Conservation (phyloP, 1,284 basidiomycete species). For the Ceratorhiza oryzae-sativae region DNA sequence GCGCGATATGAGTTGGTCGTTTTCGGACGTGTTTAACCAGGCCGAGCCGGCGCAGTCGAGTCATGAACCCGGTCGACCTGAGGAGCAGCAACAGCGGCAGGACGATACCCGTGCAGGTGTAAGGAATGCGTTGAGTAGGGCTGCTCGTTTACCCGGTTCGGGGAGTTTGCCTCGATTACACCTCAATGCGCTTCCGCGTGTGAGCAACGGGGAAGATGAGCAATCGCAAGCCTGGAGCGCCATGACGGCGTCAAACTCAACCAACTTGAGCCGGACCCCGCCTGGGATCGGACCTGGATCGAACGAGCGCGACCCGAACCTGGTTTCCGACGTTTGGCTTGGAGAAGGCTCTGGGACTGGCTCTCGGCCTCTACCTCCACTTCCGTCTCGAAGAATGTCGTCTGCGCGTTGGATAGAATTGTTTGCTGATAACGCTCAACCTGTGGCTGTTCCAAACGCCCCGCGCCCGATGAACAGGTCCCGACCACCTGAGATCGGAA, state of each 20-base stretch:
- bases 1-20: slow-evolving; percentile 32
- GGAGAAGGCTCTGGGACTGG: no score
- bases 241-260: not conserved
- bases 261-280: slow-evolving; percentile 29
- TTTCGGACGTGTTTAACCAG: slow-evolving; percentile 1
- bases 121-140: slow-evolving; percentile 26
- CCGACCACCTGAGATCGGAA: slow-evolving; percentile 5
- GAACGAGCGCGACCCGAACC: not conserved
- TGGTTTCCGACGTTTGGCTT: slow-evolving; percentile 9
- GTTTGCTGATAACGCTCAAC: not conserved
- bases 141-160: slow-evolving; percentile 1
- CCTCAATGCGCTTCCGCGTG: slow-evolving; percentile 32
- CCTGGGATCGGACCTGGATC: not conserved
- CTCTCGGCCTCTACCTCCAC: not conserved
- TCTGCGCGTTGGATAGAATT: slow-evolving; percentile 20
- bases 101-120: slow-evolving; percentile 19
- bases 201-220: slow-evolving; percentile 23
- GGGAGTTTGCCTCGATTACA: slow-evolving; percentile 28
- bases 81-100: no score
- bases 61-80: not conserved
- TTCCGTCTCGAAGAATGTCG: slow-evolving; percentile 5
- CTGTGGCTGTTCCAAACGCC: slow-evolving; percentile 5
- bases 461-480: not conserved
- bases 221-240: slow-evolving; percentile 3
- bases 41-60: not conserved